Percentiles rank a stretch among this genome's conserved stretches.
Evolutionary conservation across 495 filamentous ascomycete genomes (phyloP).

Genomic region (Aspergillus mulundensis): DNA sequence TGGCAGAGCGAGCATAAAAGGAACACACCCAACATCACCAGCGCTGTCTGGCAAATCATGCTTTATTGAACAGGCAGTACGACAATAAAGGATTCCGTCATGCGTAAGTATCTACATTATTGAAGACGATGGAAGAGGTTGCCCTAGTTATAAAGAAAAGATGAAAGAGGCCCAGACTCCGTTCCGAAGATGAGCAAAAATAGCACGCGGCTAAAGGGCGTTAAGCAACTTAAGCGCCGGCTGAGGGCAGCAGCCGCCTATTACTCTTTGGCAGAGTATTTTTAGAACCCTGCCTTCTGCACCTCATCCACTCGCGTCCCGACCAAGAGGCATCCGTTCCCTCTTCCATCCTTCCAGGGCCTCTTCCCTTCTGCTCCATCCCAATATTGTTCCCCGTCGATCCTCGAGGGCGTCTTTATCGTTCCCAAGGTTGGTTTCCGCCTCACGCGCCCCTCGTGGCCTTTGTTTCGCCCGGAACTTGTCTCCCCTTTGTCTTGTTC

Average conservation of each 20-base stretch:
- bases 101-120: too few relatives aligned
- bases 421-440: constrained; percentile 12
- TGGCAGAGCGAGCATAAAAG: too few relatives aligned
- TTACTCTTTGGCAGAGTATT: constrained; percentile 23
- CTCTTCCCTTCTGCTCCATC: constrained; percentile 17
- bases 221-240: constrained; percentile 10
- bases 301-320: constrained; percentile 20
- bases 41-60: too few relatives aligned
- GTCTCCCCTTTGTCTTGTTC: not conserved
- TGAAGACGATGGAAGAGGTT: too few relatives aligned
- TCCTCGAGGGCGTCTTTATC: constrained; percentile 2
- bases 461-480: constrained; percentile 6
- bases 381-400: constrained; percentile 11
- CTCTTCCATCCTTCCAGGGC: constrained; percentile 13
- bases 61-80: too few relatives aligned
- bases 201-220: constrained; percentile 11
- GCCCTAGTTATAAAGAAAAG: too few relatives aligned
- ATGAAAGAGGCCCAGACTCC: too few relatives aligned
- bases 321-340: constrained; percentile 20
- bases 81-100: too few relatives aligned
- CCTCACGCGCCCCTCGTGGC: constrained; percentile 8
- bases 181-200: constrained; percentile 12
- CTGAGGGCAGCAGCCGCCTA: constrained; percentile 2
- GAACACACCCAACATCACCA: too few relatives aligned
- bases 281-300: constrained; percentile 36